Evolutionary conservation across 2,329 filamentous ascomycete species (phyloP), one percentile per base, ranked within the genome.

Genomic region (Claviceps humidiphila): DNA sequence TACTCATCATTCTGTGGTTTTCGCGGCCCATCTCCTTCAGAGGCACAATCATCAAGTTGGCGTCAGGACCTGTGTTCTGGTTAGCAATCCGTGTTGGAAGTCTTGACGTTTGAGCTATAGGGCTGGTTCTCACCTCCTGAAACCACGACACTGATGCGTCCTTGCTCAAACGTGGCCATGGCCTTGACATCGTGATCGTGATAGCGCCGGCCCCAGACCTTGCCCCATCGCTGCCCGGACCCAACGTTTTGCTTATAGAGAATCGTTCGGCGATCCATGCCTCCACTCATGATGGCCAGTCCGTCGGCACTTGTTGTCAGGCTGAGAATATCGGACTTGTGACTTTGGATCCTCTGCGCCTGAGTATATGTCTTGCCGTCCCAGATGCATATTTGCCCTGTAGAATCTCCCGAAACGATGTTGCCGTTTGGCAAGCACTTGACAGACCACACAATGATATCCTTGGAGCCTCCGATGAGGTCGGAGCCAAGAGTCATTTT

Each of bases 151-250:
- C 89, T 97, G 63, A 95, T 80, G 49, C 81, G 81, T 49, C 79
- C 82, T 50, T 84, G 84, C 67, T 98, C 93, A 58, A 91, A 97
- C 0, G 87, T 83, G 38, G 89, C 87, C 81, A 97, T 87, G 1
- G 89, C 81, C 71, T 97, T 97, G 61, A 97, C 89, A 70, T 98
- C 93, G 66, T 97, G 90, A 46, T 85, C 81, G 64, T 98, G 93
- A 63, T 91, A 90, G 63, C 89, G 78, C 58, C 87, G 79, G 63
- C 95, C 89, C 67, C 82, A 86, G n/a, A 88, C 76, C 66, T 93
- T 91, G 54, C 80, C 80, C 93, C 93, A 98, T 63, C 84, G 80
- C 51, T 76, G 73, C 54, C 76, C 76, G 22, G 79, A 73, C 46
- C 77, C 76, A 53, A 73, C 70, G 47, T 76, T 75, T 58, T 83